A percentile compares a stretch with the other conserved stretches of the same genome.
Conservation (phyloP, 2,329 filamentous ascomycete species). For the Elsinoe arachidis region DNA sequence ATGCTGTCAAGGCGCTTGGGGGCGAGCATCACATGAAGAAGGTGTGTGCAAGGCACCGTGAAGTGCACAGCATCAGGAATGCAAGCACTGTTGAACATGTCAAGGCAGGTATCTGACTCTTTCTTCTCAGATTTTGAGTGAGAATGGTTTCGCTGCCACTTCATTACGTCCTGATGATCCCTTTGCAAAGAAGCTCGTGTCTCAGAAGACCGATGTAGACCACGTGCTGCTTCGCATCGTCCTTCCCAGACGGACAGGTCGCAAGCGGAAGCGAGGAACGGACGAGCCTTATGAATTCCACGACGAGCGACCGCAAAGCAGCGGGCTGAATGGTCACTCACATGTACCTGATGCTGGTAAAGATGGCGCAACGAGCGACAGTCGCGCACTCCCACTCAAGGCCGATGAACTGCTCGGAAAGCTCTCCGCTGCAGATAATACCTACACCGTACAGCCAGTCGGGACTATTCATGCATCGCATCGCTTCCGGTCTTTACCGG, state of each 20-base stretch:
- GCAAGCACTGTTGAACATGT: constrained; percentile 6
- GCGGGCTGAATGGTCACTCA: not conserved
- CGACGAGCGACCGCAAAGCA: not conserved
- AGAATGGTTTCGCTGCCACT: constrained; percentile 40
- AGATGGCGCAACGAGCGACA: not conserved
- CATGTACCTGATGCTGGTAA: not conserved
- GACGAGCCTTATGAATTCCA: constrained; percentile 42
- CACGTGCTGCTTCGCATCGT: constrained; percentile 82
- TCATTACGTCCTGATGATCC: constrained; percentile 73
- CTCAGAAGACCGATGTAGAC: constrained; percentile 65
- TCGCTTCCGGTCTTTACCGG: constrained; percentile 75
- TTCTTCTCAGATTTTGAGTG: constrained; percentile 13
- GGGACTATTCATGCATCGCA: constrained; percentile 69
- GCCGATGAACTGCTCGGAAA: constrained; percentile 22
- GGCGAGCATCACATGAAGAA: constrained; percentile 46
- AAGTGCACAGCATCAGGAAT: not conserved
- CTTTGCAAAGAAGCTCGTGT: constrained; percentile 67
- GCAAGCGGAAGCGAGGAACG: constrained; percentile 75
- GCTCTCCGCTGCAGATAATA: constrained; percentile 23
- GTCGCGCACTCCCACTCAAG: constrained; percentile 3
- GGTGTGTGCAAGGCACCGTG: constrained; percentile 28
- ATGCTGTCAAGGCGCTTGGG: constrained; percentile 54
- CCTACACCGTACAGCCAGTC: constrained; percentile 24
- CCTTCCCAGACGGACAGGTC: constrained; percentile 76
- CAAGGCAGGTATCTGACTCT: constrained; percentile 9